phyloP scores from a whole-genome alignment of 495 filamentous ascomycete genomes.

The Cercophora scortea region DNA sequence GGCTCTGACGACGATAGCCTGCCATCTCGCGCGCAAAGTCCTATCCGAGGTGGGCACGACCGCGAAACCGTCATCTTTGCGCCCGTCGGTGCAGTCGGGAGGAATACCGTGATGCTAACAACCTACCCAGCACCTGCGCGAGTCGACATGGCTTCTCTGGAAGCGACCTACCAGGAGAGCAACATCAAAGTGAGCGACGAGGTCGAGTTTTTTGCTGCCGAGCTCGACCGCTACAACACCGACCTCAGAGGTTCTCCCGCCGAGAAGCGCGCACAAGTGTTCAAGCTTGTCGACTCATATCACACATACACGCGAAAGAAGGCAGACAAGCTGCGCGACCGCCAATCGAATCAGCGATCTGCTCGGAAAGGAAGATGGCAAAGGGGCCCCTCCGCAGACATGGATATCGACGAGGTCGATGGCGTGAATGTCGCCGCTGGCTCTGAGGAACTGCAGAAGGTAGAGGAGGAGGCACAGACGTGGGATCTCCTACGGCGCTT shows the following conservation, averaged over 20 bases:
- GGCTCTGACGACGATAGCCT: conserved; percentile 12
- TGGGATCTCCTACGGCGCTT: conserved; percentile 74
- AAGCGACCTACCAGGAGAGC: conserved; percentile 19
- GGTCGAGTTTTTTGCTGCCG: conserved; percentile 37
- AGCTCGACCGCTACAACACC: conserved; percentile 34
- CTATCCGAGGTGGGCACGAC: conserved; percentile 10
- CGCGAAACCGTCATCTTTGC: background rate
- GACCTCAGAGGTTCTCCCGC: conserved; percentile 17
- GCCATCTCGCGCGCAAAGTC: conserved; percentile 10
- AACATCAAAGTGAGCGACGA: conserved; percentile 28
- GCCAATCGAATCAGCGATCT: conserved; percentile 34
- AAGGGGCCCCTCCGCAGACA: conserved; percentile 52
- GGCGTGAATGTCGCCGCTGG: conserved; percentile 25
- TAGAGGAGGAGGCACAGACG: conserved; percentile 66
- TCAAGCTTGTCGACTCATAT: conserved; percentile 36
- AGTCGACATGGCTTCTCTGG: conserved; percentile 20
- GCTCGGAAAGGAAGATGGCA: conserved; percentile 54
- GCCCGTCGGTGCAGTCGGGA: background rate
- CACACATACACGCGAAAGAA: conserved; percentile 32
- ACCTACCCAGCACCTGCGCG: background rate
- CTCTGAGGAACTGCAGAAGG: conserved; percentile 26
- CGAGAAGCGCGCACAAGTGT: conserved; percentile 35
- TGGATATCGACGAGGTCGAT: conserved; percentile 48
- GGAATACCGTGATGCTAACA: conserved; percentile 1
- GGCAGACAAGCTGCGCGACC: conserved; percentile 28